Percentiles rank a stretch among this genome's conserved stretches.
Conservation (phyloP, 2,329 filamentous ascomycete species). For the Cladosporium halotolerans region DNA sequence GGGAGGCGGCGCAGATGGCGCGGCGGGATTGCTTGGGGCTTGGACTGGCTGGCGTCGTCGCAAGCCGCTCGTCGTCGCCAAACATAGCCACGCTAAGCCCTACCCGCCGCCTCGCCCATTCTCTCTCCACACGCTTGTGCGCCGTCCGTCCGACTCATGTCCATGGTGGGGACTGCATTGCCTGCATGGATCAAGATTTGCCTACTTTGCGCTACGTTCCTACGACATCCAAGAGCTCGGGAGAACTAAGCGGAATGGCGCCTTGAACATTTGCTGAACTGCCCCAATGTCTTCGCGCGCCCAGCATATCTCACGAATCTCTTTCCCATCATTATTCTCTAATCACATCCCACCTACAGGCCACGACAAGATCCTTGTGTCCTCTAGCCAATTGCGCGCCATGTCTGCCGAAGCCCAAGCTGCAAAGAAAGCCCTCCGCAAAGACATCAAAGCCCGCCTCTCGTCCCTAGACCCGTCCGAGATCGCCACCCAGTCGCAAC, state of each 20-base stretch:
- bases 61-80: background rate
- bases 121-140: background rate
- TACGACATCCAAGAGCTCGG: no score
- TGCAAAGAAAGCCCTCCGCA: slow-evolving; percentile 71
- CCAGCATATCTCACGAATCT: no score
- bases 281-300: no score
- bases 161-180: background rate
- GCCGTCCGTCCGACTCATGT: background rate
- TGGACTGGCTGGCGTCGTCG: background rate
- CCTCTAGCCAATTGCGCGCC: background rate
- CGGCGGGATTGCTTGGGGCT: background rate
- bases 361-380: background rate
- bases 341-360: background rate
- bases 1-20: background rate
- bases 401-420: slow-evolving; percentile 13
- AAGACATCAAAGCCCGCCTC: slow-evolving; percentile 62
- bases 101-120: background rate
- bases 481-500: slow-evolving; percentile 63
- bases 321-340: background rate
- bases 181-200: no score
- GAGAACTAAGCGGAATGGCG: no score
- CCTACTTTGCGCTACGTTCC: no score
- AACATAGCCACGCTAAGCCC: background rate
- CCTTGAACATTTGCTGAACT: no score
- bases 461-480: slow-evolving; percentile 55